These are phyloP conservation scores for Colletotrichum liaoningense DNA, from an alignment of 2,329 filamentous ascomycete species.

Conservation along the genomic window DNA sequence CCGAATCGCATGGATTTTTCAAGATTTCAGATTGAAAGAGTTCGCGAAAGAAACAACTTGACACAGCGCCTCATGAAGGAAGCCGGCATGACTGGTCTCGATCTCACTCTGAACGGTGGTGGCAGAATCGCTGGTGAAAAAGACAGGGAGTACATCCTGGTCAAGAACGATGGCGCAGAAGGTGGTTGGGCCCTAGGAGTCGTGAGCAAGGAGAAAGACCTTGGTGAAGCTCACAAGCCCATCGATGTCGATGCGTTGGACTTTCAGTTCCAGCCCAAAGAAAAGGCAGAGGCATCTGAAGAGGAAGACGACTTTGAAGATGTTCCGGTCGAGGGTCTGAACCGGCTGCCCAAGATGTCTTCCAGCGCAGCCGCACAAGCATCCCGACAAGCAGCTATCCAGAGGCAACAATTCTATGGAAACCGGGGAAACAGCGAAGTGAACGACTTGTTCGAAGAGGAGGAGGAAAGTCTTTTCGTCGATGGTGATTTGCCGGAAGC, in stretches of 20 bases:
- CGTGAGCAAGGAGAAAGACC: constrained; percentile 85
- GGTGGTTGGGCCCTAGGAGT: constrained; percentile 97
- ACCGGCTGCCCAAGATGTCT: constrained; percentile 76
- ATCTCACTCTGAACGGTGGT: constrained; percentile 71
- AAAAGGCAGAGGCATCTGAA: constrained; percentile 67
- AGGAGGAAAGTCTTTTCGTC: constrained; percentile 69
- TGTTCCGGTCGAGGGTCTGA: constrained; percentile 90
- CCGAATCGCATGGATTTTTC: constrained; percentile 98
- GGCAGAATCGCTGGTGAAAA: constrained; percentile 84
- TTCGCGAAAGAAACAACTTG: constrained; percentile 90
- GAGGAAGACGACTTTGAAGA: constrained; percentile 87
- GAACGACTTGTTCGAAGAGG: constrained; percentile 46
- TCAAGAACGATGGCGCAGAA: constrained; percentile 94
- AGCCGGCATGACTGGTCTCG: constrained; percentile 86
- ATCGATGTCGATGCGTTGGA: constrained; percentile 86
- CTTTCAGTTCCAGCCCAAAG: constrained; percentile 66
- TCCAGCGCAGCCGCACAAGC: constrained; percentile 12
- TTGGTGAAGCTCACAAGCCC: constrained; percentile 84
- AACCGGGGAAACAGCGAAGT: constrained; percentile 22
- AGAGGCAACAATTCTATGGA: constrained; percentile 9
- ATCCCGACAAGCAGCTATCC: constrained; percentile 9
- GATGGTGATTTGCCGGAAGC: constrained; percentile 42
- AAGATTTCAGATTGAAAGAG: constrained; percentile 94
- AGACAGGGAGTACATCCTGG: constrained; percentile 92
- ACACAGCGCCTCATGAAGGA: constrained; percentile 96